phyloP scores from a whole-genome alignment of 345 rosid genomes.

The Dipteronia dyeriana region DNA sequence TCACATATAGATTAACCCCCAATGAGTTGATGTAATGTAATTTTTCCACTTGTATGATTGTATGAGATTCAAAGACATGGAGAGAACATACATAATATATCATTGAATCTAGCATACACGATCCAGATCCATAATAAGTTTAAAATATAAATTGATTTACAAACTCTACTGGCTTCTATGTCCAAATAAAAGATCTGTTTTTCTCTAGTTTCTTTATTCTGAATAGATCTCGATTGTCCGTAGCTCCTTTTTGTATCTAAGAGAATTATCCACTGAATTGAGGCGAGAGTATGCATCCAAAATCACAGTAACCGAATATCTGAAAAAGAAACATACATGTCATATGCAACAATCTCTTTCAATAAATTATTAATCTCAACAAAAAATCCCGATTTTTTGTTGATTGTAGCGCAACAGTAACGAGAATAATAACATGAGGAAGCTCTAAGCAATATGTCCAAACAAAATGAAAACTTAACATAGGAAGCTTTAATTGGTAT shows the following conservation, averaged over 20 bases:
- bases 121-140: background rate
- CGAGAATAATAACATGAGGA: background rate
- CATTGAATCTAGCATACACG: background rate
- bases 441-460: background rate
- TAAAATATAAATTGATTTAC: slow-evolving; percentile 24
- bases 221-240: slow-evolving; percentile 1
- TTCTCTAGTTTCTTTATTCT: slow-evolving; percentile 16
- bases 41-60: background rate
- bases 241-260: background rate
- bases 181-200: background rate
- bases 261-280: too few relatives aligned
- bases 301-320: background rate
- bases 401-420: background rate
- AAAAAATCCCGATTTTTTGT: background rate
- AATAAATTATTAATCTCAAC: background rate
- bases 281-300: too few relatives aligned
- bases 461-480: background rate
- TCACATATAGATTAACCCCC: too few relatives aligned
- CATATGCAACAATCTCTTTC: background rate
- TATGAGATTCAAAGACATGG: background rate
- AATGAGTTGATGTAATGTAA: too few relatives aligned
- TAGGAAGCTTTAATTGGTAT: background rate
- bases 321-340: slow-evolving; percentile 1
- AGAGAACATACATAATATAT: background rate
- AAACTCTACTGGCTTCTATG: background rate